Base-by-base conservation (phyloP, 2,329 filamentous ascomycete genomes). In the Shiraia bambusicola region DNA sequence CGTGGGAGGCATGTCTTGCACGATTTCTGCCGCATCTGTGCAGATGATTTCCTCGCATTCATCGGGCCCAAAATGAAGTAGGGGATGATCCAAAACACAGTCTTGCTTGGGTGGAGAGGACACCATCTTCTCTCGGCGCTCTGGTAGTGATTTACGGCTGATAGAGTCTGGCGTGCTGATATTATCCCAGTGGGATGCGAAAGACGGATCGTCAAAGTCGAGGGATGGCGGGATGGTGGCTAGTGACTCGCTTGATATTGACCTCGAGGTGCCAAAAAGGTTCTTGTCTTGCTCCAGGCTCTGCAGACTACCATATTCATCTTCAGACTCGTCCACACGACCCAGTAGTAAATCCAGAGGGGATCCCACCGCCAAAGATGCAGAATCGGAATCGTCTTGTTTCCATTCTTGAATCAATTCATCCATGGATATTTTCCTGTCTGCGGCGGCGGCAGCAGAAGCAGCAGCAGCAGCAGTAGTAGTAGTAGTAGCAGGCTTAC, bases 231-330 rank as follows among this genome's bases (percentile, higher is more conserved):
- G 65, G 9, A 66, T 47, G 11, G 81, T 69, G 1, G 78, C 76
- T 38, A 80, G 70, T 0, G 79, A 82, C n/a, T 81, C 79, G 52
- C 72, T 76, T 2, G 80, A 83, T 13, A 76, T 66, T 1, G 79
- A 82, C 38, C 76, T 67, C 1, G 71, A 67, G 1, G 69, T 58
- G 22, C 58, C 34, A 31, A 58, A 58, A 3, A 50, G 59, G 10
- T 54, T 57, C 57, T 64, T 66, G 38, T 75, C 72, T 49, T 72
- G 68, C 40, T 73, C 69, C n/a, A 76, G 69, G 51, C 67, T 75
- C 43, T 55, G 62, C 31, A 71, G 61, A 49, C 72, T 73, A 29
- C 60, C 55, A 34, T 61, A 63, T 29, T 69, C 66, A 11, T 63
- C 61, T 26, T 70, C 67, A 10, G 54, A 63, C 40, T 76, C 73